Conservation (phyloP, 78 protist genomes). For the Isochrysis galbana region DNA sequence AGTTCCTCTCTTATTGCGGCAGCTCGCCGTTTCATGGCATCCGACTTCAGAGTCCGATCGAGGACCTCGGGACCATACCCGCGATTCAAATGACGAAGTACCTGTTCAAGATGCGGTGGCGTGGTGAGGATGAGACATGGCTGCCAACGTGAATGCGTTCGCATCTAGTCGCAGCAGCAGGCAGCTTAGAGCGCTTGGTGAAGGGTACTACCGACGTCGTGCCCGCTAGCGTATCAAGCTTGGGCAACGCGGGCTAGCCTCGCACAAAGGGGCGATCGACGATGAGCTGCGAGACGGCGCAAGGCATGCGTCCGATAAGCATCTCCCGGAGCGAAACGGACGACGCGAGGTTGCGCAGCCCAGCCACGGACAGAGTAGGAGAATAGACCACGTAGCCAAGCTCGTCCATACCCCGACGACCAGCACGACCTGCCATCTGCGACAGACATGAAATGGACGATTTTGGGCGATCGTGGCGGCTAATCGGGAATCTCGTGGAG, state of each 20-base stretch:
- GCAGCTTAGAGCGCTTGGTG: too few relatives aligned
- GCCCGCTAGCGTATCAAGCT: too few relatives aligned
- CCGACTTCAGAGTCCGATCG: slow-evolving; percentile 1
- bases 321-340: background rate
- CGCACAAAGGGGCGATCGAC: slow-evolving; percentile 26
- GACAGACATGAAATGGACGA: too few relatives aligned
- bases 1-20: background rate
- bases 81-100: slow-evolving; percentile 22
- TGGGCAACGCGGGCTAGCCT: too few relatives aligned
- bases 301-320: slow-evolving; percentile 19
- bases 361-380: slow-evolving; percentile 19
- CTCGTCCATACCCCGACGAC: slow-evolving; percentile 43
- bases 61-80: slow-evolving; percentile 35
- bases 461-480: too few relatives aligned
- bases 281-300: background rate
- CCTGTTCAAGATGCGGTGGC: too few relatives aligned
- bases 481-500: too few relatives aligned
- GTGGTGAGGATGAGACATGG: too few relatives aligned
- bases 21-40: background rate
- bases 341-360: background rate
- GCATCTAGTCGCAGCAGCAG: too few relatives aligned
- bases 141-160: too few relatives aligned
- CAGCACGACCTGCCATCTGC: slow-evolving; percentile 34
- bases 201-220: too few relatives aligned
- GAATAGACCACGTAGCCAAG: slow-evolving; percentile 43